Evolutionary conservation across 2,329 filamentous ascomycete species (phyloP).

Genomic region (Penicillium sclerotigenum): DNA sequence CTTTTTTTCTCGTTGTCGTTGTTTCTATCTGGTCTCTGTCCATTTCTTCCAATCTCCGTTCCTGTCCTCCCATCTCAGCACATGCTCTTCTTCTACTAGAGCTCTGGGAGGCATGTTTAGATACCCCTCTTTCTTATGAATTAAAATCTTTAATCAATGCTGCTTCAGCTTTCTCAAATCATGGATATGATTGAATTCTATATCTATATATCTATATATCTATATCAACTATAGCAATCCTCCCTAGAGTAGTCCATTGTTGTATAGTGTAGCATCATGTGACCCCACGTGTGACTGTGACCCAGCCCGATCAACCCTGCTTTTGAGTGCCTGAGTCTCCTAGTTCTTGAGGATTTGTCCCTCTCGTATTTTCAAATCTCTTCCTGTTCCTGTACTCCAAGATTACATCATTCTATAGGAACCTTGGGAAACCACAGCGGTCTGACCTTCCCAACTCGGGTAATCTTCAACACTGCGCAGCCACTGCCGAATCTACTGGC

Average conservation of each 20-base stretch:
- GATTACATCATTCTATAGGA: background rate
- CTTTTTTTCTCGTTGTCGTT: background rate
- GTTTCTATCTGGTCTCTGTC: background rate
- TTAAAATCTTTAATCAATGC: constrained; percentile 7
- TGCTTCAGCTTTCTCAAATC: background rate
- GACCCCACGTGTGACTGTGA: constrained; percentile 16
- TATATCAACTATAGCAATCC: background rate
- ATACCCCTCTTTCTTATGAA: constrained; percentile 29
- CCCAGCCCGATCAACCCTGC: constrained; percentile 3
- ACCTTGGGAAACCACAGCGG: too few relatives aligned
- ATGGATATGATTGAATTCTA: background rate
- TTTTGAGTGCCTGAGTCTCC: constrained; percentile 8
- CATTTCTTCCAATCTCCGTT: background rate
- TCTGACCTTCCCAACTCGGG: background rate
- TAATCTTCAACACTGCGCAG: background rate
- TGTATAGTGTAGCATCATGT: background rate
- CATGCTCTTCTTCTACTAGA: constrained; percentile 4
- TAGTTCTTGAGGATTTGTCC: constrained; percentile 4
- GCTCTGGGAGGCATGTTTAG: constrained; percentile 32
- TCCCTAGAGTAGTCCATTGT: background rate
- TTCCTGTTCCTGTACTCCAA: background rate
- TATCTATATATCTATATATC: too few relatives aligned
- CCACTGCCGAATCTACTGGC: background rate
- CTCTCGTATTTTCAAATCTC: background rate
- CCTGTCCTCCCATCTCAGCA: background rate